Base-by-base conservation (phyloP, 1,284 basidiomycete species). In the Fomitopsis pinicola region DNA sequence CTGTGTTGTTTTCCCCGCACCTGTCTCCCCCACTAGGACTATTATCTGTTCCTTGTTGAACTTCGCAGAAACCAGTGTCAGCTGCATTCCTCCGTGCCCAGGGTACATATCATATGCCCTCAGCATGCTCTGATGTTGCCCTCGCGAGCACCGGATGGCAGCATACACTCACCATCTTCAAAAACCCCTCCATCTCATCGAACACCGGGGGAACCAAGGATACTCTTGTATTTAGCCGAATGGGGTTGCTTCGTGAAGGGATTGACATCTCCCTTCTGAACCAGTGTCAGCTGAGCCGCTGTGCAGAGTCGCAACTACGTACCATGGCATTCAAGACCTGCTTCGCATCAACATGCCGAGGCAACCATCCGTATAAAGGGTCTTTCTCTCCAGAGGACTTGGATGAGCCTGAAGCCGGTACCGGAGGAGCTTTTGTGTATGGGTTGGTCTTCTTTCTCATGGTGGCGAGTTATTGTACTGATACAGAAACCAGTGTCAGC, bases 1-100 rank as follows among this genome's bases (percentile, higher is more conserved):
- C 91, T 98, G 97, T 44, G 97, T 98, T 1, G 97, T 98, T 80
- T 99, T 99, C 60, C 97, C 97, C 28, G 94, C 95, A 12, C 97
- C 97, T 1, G 97, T 98, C 80, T 99, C 97, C 69, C 97, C 97
- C 67, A 98, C 94, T 87, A 99, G 92, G 61, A 99, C 88, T 55
- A 95, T 92, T 67, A 97, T 89, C 78, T 97, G 95, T 77, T 95
- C 87, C 67, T 87, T 79, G 63, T 78, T 88, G 77, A 95, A 97
- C 87, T 94, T 71, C 35, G 4, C 38, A 12, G 52, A 66, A 64
- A 74, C 79, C 69, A 79, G 76, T 67, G 67, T 22, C 22, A 22
- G 22, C 22, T 22, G 69, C 61, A 62, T 63, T 66, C 67, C 64
- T 58, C 58, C 60, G 59, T 52, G 52, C 53, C 61, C 62, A 64